A percentile compares a stretch with the other conserved stretches of the same genome.
Conservation (phyloP, 2,329 filamentous ascomycete species). For the Trichoderma arundinaceum region DNA sequence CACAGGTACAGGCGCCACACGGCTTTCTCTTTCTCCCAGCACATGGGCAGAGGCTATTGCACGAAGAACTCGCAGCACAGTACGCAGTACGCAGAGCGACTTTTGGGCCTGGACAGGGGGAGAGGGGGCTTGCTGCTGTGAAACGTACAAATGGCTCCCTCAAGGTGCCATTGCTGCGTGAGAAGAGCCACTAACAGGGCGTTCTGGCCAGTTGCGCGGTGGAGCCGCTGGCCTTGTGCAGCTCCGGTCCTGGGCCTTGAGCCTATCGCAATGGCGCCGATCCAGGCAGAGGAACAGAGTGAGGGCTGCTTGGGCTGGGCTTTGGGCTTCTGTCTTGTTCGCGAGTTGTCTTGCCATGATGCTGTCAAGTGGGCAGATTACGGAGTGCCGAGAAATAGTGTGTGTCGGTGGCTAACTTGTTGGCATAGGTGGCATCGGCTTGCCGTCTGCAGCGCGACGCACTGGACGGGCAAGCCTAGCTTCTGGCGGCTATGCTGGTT, state of each 20-base stretch:
- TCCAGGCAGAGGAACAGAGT: background rate
- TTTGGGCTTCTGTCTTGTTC: conserved; percentile 10
- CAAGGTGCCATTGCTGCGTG: conserved; percentile 24
- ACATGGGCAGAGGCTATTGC: background rate
- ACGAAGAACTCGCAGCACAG: background rate
- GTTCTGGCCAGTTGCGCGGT: conserved; percentile 7
- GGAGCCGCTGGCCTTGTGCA: conserved; percentile 14
- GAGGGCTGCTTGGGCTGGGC: conserved; percentile 7
- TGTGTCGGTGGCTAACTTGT: conserved; percentile 6
- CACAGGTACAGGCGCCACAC: background rate
- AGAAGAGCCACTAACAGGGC: conserved; percentile 14
- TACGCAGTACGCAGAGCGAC: background rate
- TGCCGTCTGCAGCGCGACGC: too few species aligned
- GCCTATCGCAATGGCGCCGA: conserved; percentile 17
- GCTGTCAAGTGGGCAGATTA: conserved; percentile 9
- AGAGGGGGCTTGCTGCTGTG: conserved; percentile 22
- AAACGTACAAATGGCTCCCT: conserved; percentile 26
- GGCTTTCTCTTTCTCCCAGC: background rate
- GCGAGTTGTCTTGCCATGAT: conserved; percentile 2
- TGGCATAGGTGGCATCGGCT: background rate
- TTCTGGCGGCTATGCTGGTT: background rate
- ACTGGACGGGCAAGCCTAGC: background rate
- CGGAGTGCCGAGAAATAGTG: background rate
- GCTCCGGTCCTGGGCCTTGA: background rate
- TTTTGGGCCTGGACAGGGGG: background rate